A percentile compares a stretch with the other conserved stretches of the same genome.
Conservation (phyloP, 2,329 filamentous ascomycete genomes). For the Arthrobotrys iridis region DNA sequence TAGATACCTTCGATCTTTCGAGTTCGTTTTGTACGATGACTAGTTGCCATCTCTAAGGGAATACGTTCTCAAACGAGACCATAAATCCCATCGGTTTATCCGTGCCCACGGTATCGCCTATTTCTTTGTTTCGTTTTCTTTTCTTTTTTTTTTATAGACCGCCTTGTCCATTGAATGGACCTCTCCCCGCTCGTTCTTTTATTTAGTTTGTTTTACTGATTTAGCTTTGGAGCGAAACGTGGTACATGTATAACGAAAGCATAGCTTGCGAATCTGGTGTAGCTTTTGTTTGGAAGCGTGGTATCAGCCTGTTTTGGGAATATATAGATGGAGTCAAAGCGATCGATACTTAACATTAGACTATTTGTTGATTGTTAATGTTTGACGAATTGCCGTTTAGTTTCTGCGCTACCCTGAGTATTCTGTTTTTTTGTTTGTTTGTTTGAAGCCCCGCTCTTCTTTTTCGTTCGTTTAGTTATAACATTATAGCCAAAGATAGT, state of each 20-base stretch:
- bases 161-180: not conserved
- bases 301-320: slow-evolving; percentile 8
- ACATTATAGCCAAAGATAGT: no score
- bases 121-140: not conserved
- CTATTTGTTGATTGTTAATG: not conserved
- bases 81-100: no score
- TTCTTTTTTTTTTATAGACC: slow-evolving; percentile 21
- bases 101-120: no score
- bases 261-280: slow-evolving; percentile 24
- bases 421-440: no score
- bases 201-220: slow-evolving; percentile 1
- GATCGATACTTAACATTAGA: slow-evolving; percentile 19
- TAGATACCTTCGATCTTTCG: slow-evolving; percentile 51
- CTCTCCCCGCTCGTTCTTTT: not conserved
- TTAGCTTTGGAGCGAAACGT: slow-evolving; percentile 11
- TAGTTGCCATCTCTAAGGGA: not conserved
- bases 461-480: no score
- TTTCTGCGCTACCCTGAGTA: not conserved
- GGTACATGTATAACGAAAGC: slow-evolving; percentile 7
- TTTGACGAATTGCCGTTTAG: not conserved
- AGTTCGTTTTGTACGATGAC: slow-evolving; percentile 48
- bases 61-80: not conserved
- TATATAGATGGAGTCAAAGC: not conserved
- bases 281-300: slow-evolving; percentile 1
- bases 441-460: no score